Evolutionary conservation across 1,284 basidiomycete species (phyloP), one percentile per base, ranked within the genome.

Genomic region (Ustilago crameri): DNA sequence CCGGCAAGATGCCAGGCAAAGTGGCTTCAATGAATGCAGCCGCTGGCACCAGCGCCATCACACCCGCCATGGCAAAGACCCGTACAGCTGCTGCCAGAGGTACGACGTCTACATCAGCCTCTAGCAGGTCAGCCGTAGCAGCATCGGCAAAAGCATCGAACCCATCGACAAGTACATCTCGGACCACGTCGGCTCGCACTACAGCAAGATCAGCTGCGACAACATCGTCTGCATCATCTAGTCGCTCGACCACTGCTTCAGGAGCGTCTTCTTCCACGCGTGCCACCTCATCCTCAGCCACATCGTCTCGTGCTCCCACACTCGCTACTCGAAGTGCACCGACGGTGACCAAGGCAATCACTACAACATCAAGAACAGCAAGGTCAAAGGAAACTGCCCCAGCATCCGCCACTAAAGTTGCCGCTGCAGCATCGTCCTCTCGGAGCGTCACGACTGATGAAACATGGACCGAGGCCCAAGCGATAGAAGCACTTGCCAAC

Each of bases 401-500:
- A 5, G n/a, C 62, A 9, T 20, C 62, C 27, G 23, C 46, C 10
- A 38, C 24, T 9, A 55, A 42, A 26, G 12, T 47, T 24, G 8
- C 54, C 5, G 1, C 50, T 9, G 17, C 49, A 15, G 26, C 15
- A 10, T 12, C 30, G 18, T 44, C 12, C 8, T 49, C 8, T 34
- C 26, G 27, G 32, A 15, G 10, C 15, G 1, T 12, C 18, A 30
- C 40, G 12, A 23, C 55, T 9, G 41, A 70, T 3, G 26, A 48
- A n/a, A 40, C 45, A 2, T 62, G 68, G 63, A 58, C 62, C 9
- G 63, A 62, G 22, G 48, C 59, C 18, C 44, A 65, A 23, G 41
- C 62, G 15, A 47, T 63, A 4, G 47, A 54, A 49, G 67, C 61
- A 7, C 50, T 70, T 5, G 38, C 47, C 9, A 35, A 18, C 14